Evolutionary conservation across 805 yeast genomes (phyloP).

Genomic region (Cyberlindnera mrakii): DNA sequence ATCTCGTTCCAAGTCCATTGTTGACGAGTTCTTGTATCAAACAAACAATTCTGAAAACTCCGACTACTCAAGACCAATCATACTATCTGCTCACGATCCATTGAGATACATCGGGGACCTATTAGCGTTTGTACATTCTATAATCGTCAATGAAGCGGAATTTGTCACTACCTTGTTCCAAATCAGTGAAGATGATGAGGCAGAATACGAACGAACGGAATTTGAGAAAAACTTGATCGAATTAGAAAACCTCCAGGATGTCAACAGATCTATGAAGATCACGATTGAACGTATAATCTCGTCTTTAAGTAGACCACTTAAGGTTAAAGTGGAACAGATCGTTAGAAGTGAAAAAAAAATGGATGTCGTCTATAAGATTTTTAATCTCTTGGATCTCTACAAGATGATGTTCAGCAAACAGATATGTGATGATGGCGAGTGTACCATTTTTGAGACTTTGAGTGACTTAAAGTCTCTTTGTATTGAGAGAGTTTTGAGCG

Average conservation of each 20-base stretch:
- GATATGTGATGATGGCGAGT: constrained; percentile 13
- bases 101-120: constrained; percentile 79
- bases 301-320: constrained; percentile 53
- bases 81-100: constrained; percentile 72
- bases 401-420: constrained; percentile 50
- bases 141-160: constrained; percentile 84
- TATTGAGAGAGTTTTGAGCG: constrained; percentile 33
- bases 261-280: constrained; percentile 17
- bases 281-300: constrained; percentile 46
- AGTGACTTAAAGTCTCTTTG: constrained; percentile 28
- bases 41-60: constrained; percentile 28
- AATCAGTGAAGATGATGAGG: constrained; percentile 21
- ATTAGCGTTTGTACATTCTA: constrained; percentile 79
- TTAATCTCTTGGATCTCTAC: constrained; percentile 63
- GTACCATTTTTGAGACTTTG: constrained; percentile 23
- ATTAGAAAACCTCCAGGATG: constrained; percentile 12
- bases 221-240: constrained; percentile 26
- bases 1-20: constrained; percentile 57
- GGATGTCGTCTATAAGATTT: constrained; percentile 48
- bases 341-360: constrained; percentile 60
- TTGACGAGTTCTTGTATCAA: constrained; percentile 64
- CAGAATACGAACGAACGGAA: constrained; percentile 22
- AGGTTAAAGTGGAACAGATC: constrained; percentile 60
- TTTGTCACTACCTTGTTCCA: constrained; percentile 58
- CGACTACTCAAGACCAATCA: constrained; percentile 41